These are phyloP conservation scores for Trichoderma harzianum DNA, from an alignment of 2,329 filamentous ascomycete genomes.

Conservation along the genomic window DNA sequence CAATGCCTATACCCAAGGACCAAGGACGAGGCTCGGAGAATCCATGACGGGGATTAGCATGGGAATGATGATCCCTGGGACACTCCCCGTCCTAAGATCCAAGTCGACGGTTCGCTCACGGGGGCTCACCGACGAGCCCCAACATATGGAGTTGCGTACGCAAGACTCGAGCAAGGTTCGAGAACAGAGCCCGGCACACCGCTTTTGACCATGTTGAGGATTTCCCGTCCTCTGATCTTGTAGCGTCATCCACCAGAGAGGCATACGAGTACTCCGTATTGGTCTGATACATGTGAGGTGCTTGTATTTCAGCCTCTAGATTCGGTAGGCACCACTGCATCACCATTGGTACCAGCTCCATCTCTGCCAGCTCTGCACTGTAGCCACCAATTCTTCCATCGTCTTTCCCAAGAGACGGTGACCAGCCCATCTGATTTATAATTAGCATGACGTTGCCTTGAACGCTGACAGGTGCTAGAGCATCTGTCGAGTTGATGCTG, in stretches of 20 bases:
- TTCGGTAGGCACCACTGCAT: background rate
- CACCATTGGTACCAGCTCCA: background rate
- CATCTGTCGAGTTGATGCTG: background rate
- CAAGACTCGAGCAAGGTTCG: background rate
- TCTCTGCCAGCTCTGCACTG: background rate
- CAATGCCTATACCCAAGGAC: background rate
- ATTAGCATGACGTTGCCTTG: background rate
- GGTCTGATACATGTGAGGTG: background rate
- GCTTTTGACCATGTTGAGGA: constrained; percentile 3
- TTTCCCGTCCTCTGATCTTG: background rate
- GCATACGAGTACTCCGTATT: background rate
- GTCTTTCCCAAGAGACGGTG: background rate
- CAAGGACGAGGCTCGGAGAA: background rate
- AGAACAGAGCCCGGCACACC: background rate
- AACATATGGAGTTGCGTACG: background rate
- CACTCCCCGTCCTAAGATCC: constrained; percentile 1
- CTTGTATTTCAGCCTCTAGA: background rate
- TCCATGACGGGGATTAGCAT: background rate
- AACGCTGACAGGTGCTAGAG: background rate
- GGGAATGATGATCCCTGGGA: constrained; percentile 2
- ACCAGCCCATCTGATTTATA: background rate
- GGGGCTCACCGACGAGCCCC: constrained; percentile 5
- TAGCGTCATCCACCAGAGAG: background rate
- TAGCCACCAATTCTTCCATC: background rate
- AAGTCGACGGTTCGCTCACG: constrained; percentile 7